Evolutionary conservation across 352 stramenopile species (phyloP), one percentile per base, ranked within the genome.

Genomic region (Phytophthora kernoviae): DNA sequence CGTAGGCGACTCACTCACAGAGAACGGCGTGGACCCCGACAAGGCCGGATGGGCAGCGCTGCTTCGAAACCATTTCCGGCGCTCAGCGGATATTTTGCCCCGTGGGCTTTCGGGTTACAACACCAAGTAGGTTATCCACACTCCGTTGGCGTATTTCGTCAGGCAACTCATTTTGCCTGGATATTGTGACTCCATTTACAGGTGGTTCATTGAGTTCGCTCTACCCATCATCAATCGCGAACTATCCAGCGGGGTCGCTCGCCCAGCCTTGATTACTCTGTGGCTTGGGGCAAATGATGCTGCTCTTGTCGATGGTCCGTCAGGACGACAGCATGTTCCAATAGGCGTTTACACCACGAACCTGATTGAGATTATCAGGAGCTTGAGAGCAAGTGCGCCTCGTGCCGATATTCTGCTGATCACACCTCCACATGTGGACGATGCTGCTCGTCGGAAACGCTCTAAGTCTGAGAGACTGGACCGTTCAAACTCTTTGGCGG

Each of bases 251-350:
- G 68, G 56, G 43, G 39, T 60, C 12, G 24, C 68, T 44, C 41
- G 50, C 20, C 70, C 73, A 10, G 57, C 59, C 4, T 30, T 91
- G 10, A 65, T 89, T 20, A 85, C 72, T 20, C 33, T 90, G 9
- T 88, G 73, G 69, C 61, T 88, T 5, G 81, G 81, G 15, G 70
- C 81, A 20, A 91, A 91, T 61, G 81, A 91, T 47, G 77, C 81
- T 1, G 74, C 71, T 4, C 57, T 80, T 10, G 10, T 44, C 4
- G 45, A 72, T n/a, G 77, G 79, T 21, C 32, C 47, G 9, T 56
- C 62, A 24, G 48, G 57, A 21, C 49, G 48, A 11, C 72, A 80
- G 36, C 65, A 84, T 44, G 75, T 91, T 15, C 68, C 75, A 10
- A 14, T 88, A 2, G 65, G 75, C 18, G 65, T 68, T 20, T 91